These are phyloP conservation scores for Grosmannia penicillata DNA, from an alignment of 2,329 filamentous ascomycete genomes.

Conservation along the genomic window DNA sequence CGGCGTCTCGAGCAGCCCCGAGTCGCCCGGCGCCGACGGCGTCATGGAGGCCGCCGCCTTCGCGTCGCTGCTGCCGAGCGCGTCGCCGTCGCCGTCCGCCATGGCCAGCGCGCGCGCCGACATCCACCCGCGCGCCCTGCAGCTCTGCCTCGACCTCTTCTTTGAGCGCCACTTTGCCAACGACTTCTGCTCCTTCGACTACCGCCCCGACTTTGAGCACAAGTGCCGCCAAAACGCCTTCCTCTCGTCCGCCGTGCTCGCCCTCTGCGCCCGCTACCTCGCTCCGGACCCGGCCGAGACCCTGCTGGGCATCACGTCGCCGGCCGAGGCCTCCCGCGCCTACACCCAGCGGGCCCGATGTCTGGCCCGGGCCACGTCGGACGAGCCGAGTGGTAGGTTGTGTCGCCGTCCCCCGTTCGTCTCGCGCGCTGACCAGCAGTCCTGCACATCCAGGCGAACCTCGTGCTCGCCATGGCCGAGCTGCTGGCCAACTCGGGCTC, in stretches of 20 bases:
- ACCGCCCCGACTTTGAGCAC: conserved; percentile 10
- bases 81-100: not conserved
- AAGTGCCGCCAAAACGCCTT: conserved; percentile 8
- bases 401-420: not conserved
- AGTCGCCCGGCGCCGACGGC: not conserved
- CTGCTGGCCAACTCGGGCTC: conserved; percentile 12
- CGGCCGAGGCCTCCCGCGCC: not conserved
- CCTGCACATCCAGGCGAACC: conserved; percentile 9
- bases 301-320: conserved; percentile 1
- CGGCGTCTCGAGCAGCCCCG: not conserved
- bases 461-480: conserved; percentile 11
- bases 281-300: not conserved
- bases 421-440: conserved; percentile 1
- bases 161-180: conserved; percentile 11
- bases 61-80: not conserved
- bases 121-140: not conserved
- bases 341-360: conserved; percentile 2
- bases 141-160: conserved; percentile 7
- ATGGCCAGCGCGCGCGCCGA: not conserved
- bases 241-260: conserved; percentile 4
- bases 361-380: conserved; percentile 6
- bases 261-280: conserved; percentile 9
- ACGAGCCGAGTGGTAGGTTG: conserved; percentile 6
- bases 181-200: conserved; percentile 12
- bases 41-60: not conserved